Evolutionary conservation across 768 basidiomycete genomes (phyloP), one percentile per base, ranked within the genome.

Genomic region (Megacollybia marginata): DNA sequence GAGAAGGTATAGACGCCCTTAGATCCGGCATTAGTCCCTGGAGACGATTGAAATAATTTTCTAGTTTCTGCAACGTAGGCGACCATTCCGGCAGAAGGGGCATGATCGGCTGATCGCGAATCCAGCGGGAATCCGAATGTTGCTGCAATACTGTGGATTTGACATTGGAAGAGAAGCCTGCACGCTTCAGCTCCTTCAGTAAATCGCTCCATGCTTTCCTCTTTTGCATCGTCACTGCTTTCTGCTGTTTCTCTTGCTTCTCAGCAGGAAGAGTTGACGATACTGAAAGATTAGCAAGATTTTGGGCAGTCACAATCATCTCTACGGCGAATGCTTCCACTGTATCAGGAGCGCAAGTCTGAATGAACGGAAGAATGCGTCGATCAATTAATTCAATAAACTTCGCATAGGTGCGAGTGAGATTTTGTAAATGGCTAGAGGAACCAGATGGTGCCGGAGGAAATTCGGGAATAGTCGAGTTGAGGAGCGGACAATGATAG

Each of bases 151-250:
- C 61, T 19, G 88, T 85, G 1, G 89, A 78, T 59, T 85, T 88
- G 46, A 90, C 67, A 47, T 79, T 86, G 36, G 72, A 65, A 0
- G 90, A 71, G 47, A 97, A 73, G 16, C 96, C 96, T 16, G 79
- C 71, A 1, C 78, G 75, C 62, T 89, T 89, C 48, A 96, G 69
- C 59, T 93, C 92, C 65, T 92, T 95, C 54, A 96, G 70, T 16
- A 96, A 71, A 61, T 98, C 93, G 23, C 86, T 83, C 79, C 85
- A 92, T 1, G 93, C 93, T 60, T 89, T 90, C 53, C 88, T 73
- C 69, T 98, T 99, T 44, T 90, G 79, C 4, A 79, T 78, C 36
- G 88, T 71, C 9, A 97, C 66, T 18, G 82, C 79, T 62, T 93
- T 94, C 48, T 67, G 73, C 55, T 75, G 78, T 67, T 81, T 88